Conservation (phyloP, 805 yeast genomes). For the Sungouiozyma intestinalis region DNA sequence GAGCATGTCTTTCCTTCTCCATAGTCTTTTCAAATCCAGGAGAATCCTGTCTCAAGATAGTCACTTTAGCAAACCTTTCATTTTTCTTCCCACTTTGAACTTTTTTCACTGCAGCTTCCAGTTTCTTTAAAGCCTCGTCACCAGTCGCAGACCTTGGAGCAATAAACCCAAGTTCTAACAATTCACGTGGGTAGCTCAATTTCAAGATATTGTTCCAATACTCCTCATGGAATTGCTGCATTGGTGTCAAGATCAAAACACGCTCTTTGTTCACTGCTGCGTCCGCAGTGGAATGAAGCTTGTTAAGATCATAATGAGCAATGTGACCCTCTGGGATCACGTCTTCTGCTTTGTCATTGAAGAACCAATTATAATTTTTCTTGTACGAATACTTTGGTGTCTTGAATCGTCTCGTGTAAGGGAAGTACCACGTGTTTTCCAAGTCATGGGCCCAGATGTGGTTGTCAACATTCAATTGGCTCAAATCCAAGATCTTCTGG, state of each 20-base stretch:
- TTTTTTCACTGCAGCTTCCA: conserved; percentile 67
- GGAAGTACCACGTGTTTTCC: conserved; percentile 28
- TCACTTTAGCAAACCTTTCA: conserved; percentile 68
- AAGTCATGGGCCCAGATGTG: conserved; percentile 30
- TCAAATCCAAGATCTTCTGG: conserved; percentile 18
- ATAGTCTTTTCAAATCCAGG: conserved; percentile 61
- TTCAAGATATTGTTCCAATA: conserved; percentile 80
- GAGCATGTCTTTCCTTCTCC: conserved; percentile 88
- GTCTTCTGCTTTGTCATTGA: conserved; percentile 43
- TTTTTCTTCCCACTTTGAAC: conserved; percentile 55
- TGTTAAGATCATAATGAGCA: conserved; percentile 76
- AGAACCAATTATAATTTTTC: conserved; percentile 30
- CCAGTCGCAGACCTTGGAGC: conserved; percentile 79
- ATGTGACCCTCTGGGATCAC: conserved; percentile 62
- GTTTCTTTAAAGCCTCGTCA: conserved; percentile 57
- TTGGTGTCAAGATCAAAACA: conserved; percentile 79
- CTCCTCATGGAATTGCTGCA: conserved; percentile 72
- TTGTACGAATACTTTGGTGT: conserved; percentile 40
- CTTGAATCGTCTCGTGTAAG: conserved; percentile 24
- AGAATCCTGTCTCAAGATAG: conserved; percentile 84
- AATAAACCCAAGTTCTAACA: conserved; percentile 83
- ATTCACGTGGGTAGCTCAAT: conserved; percentile 72
- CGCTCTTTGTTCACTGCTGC: conserved; percentile 72
- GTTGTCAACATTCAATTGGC: conserved; percentile 14
- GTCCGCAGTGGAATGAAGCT: conserved; percentile 56